Base-by-base conservation (phyloP, 352 stramenopile species). In the Nothophytophthora sp. region DNA sequence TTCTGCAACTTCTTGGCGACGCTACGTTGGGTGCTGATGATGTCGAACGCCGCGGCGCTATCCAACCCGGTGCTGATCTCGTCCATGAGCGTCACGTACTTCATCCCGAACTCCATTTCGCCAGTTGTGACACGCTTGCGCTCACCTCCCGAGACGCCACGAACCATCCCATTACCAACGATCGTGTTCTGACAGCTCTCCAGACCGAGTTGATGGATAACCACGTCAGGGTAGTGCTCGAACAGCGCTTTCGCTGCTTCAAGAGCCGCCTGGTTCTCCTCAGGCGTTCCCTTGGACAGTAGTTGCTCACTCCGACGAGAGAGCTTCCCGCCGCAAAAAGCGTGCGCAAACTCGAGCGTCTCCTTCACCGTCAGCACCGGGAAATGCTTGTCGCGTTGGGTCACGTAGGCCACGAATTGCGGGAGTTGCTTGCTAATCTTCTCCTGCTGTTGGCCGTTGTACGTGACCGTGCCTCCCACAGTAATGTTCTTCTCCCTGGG, bases 341-440 rank as follows among this genome's bases (percentile, higher is more conserved):
- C 76, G 44, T 91, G 88, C 13, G 91, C 64, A 63, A 80, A 80
- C 27, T 54, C 47, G 10, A 80, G 51, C 11, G 69, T 76, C 32
- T 79, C 69, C 29, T 65, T 52, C 2, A 76, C 62, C 7, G 54
- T 64, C 8, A 69, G 39, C 13, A 51, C 20, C 0, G 54, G 46
- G 96, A 97, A 98, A 73, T 42, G 92, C 96, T 73, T 98, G 64
- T 97, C 91, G n/a, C 70, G 59, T 51, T 77, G 68, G 1, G 50
- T 53, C 8, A 76, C 68, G 35, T 82, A 79, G 0, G 63, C 55
- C 6, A 64, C 41, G 5, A 77, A 58, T 27, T 78, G 67, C 3
- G 66, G 60, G 6, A 81, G 38, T 15, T 59, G 58, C 35, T 64
- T 63, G 15, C 16, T 34, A 8, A 82, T 23, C 5, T 28, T 39